Evolutionary conservation across 805 yeast species (phyloP).

Genomic region (Phaffomyces opuntiae): DNA sequence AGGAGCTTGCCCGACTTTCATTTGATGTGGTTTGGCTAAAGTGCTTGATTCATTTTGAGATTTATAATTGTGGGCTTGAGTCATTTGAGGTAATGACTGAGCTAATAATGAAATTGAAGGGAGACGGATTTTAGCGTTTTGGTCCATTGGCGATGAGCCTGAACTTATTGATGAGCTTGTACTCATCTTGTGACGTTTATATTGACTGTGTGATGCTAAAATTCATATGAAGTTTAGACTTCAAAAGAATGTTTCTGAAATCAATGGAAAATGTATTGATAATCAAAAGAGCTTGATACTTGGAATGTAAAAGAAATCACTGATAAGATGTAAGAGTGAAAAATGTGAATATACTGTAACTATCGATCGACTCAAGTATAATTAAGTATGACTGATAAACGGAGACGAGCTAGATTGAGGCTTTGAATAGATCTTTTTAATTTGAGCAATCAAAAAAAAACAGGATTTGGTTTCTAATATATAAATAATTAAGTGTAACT

Average conservation of each 20-base stretch:
- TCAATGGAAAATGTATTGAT: neutral
- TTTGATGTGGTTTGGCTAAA: neutral
- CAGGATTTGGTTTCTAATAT: no score
- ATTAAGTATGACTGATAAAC: no score
- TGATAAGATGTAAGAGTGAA: no score
- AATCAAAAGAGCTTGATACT: neutral
- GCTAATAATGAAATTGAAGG: slow-evolving; percentile 4
- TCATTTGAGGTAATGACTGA: slow-evolving; percentile 1
- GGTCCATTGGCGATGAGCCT: neutral
- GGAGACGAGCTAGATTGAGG: no score
- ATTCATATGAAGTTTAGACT: neutral
- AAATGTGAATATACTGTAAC: no score
- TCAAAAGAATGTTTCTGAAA: neutral
- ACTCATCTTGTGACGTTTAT: neutral
- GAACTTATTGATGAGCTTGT: no score
- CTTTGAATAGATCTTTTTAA: no score
- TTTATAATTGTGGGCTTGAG: neutral
- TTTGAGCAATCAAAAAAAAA: no score
- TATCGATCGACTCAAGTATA: no score
- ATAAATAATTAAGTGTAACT: no score
- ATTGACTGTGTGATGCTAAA: neutral
- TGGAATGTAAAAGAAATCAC: neutral
- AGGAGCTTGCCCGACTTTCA: neutral
- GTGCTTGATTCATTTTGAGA: neutral
- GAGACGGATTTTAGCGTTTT: slow-evolving; percentile 1